phyloP scores from a whole-genome alignment of 257 asterid species.

The Nicotiana otophora region DNA sequence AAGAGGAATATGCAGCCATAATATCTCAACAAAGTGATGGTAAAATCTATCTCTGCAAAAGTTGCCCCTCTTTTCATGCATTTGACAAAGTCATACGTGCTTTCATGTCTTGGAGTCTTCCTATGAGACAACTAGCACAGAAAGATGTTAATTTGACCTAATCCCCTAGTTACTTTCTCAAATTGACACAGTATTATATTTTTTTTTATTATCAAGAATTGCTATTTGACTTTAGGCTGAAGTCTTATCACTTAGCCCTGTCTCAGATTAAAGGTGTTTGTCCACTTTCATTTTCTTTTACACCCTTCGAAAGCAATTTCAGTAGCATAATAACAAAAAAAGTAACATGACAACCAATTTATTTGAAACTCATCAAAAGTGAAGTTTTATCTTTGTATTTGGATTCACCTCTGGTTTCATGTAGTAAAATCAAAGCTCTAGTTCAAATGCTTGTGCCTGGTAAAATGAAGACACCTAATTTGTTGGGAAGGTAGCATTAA shows the following conservation, averaged over 20 bases:
- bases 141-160: neutral
- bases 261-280: neutral
- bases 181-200: neutral
- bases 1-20: slow-evolving; percentile 70
- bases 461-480: neutral
- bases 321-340: neutral
- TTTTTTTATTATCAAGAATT: neutral
- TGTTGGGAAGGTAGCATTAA: neutral
- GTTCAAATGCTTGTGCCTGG: slow-evolving; percentile 1
- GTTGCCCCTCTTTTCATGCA: slow-evolving; percentile 11
- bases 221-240: neutral
- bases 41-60: slow-evolving; percentile 21
- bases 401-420: neutral
- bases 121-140: neutral
- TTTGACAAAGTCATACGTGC: neutral
- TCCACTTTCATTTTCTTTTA: neutral
- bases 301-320: neutral
- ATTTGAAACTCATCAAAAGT: neutral
- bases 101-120: neutral
- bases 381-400: neutral
- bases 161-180: neutral
- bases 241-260: neutral
- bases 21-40: slow-evolving; percentile 77
- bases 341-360: neutral
- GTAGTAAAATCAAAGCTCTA: neutral